A percentile compares a stretch with the other conserved stretches of the same genome.
Evolutionary conservation across 2,329 filamentous ascomycete species (phyloP).

Genomic region (Paecilomyces formosus): DNA sequence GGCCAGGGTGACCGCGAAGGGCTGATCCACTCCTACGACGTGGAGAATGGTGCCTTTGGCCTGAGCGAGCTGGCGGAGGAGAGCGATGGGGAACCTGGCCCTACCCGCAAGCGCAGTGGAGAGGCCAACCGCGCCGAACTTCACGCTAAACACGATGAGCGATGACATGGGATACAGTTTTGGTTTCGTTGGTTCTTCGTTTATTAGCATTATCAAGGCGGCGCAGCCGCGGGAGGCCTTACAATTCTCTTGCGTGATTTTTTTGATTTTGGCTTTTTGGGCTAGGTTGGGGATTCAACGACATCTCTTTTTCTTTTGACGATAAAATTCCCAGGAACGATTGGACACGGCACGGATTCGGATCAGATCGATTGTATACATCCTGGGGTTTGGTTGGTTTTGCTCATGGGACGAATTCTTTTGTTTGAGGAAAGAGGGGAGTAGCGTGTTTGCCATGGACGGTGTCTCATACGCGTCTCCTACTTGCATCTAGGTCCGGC

Average conservation of each 20-base stretch:
- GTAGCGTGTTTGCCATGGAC: background rate
- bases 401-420: background rate
- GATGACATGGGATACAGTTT: constrained; percentile 14
- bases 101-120: constrained; percentile 22
- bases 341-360: background rate
- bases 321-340: background rate
- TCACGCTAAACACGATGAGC: constrained; percentile 24
- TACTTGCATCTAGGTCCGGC: background rate
- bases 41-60: constrained; percentile 70
- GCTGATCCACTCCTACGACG: constrained; percentile 81
- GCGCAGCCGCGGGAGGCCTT: background rate
- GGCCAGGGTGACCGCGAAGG: constrained; percentile 63
- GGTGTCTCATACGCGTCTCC: background rate
- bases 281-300: background rate
- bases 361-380: background rate
- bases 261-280: background rate
- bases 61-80: constrained; percentile 74
- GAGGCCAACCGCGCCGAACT: constrained; percentile 16
- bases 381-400: background rate
- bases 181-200: constrained; percentile 3
- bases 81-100: constrained; percentile 49
- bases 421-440: background rate
- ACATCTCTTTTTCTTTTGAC: background rate
- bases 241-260: background rate
- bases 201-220: constrained; percentile 4